Evolutionary conservation across 2,329 filamentous ascomycete genomes (phyloP), one percentile per base, ranked within the genome.

Genomic region (Diaporthe citriasiana): DNA sequence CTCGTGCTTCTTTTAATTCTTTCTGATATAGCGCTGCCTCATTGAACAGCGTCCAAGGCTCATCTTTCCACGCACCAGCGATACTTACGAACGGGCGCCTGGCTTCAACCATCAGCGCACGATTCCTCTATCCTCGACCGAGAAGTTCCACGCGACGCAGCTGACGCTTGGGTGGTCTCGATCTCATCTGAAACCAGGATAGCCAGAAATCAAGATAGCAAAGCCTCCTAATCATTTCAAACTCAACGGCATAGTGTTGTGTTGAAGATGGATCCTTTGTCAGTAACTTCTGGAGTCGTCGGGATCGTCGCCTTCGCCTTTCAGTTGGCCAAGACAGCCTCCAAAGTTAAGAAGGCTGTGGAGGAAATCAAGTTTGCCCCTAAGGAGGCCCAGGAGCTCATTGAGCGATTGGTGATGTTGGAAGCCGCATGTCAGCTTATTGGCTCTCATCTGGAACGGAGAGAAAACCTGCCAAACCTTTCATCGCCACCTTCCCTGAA

Each of bases 351-450:
- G 53, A n/a, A 22, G 3, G 69, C 45, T 6, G n/a, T 71, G 3
- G 69, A 60, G 30, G 27, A 60, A 0, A 5, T 71, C 5, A 71
- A 71, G 3, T 71, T 45, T 10, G 69, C 55, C 17, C 45, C 42
- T 3, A 60, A 33, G 9, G 45, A 71, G 17, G 40, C 57, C 4
- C 53, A 3, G 1, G 33, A 60, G 1, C 56, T 71, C 0, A 13
- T 71, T n/a, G 38, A 71, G 15, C 50, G 69, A 19, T 35, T 71
- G 17, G 22, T 15, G 19, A 30, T 63, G n/a, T 13, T 71, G n/a
- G 38, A 53, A 19, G 63, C 69, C 3, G 8, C 27, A 8, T 60
- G 69, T 12, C 27, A 53, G n/a, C 69, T 60, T 22, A 40, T 71
- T 4, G 9, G 47, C 6, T 15, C 25, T 6, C 45, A 60, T 25